Evolutionary conservation across 805 yeast genomes (phyloP), one percentile per base, ranked within the genome.

Genomic region (Candida cerambycidarum): DNA sequence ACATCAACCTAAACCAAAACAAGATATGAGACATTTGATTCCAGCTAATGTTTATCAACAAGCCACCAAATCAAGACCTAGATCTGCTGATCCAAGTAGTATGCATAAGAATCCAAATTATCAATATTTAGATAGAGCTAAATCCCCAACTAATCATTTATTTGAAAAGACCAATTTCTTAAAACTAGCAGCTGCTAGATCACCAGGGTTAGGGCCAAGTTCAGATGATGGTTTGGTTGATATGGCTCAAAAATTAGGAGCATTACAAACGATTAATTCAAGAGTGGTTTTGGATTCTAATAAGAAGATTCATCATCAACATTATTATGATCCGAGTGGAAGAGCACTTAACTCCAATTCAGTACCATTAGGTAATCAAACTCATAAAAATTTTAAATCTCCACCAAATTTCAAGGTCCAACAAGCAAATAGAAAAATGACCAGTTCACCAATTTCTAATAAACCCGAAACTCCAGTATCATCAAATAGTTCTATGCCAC

Each of bases 231-330:
- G 56, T 10, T 46, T 44, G 7, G 32, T 18, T 12, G 61, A 54
- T 17, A 44, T 54, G 45, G 39, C 66, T n/a, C 66, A 63, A 43
- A 82, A 82, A 55, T 63, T 82, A 49, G 84, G 85, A 4, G 88
- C 88, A 0, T 68, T 82, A 43, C 76, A 82, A 18, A 82, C 88
- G 2, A 82, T 81, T 47, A 79, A 79, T 58, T 72, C 76, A 6
- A 60, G 86, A 16, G 80, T 71, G 30, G 75, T 73, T 1, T 60
- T 71, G 47, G 76, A 71, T 51, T 65, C 69, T 13, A 65, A 59
- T 48, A 63, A 69, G 47, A 69, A 67, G 48, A n/a, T n/a, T n/a
- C 43, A 44, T 24, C 44, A 42, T 28, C 48, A 45, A 40, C 46
- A 48, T 33, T 25, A 24, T 35, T 45, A 38, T 32, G 74, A 69